These are phyloP conservation scores for Hypoxylon trugodes DNA, from an alignment of 495 filamentous ascomycete species.

Conservation along the genomic window DNA sequence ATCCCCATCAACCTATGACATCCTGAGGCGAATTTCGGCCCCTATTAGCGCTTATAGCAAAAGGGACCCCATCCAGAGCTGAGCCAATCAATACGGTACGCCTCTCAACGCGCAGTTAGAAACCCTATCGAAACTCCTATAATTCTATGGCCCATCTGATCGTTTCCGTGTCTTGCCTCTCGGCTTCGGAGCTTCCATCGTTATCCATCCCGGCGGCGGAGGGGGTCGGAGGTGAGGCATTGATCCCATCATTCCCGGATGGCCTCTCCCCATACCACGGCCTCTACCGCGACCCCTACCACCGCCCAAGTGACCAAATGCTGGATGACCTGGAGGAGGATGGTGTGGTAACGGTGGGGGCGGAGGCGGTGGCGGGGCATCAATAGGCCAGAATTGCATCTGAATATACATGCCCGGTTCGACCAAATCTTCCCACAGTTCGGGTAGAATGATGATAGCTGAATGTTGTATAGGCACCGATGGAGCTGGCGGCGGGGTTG, in stretches of 20 bases:
- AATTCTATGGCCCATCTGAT: conserved; percentile 10
- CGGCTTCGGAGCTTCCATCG: conserved; percentile 6
- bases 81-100: not conserved
- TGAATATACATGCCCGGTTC: conserved; percentile 74
- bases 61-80: too few relatives aligned
- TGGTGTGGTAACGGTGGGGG: conserved; percentile 5
- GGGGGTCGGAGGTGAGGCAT: not conserved
- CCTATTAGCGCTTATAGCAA: too few relatives aligned
- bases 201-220: not conserved
- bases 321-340: not conserved
- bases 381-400: conserved; percentile 90
- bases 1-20: too few relatives aligned
- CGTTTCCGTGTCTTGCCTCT: conserved; percentile 32
- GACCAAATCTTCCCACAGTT: conserved; percentile 61
- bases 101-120: not conserved
- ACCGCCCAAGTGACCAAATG: not conserved
- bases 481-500: conserved; percentile 17
- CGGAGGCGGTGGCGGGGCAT: conserved; percentile 20
- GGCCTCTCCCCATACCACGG: conserved; percentile 21
- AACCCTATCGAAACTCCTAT: not conserved
- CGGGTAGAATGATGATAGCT: conserved; percentile 58
- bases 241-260: too few relatives aligned
- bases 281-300: conserved; percentile 17
- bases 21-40: too few relatives aligned
- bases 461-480: conserved; percentile 10